phyloP scores from a whole-genome alignment of 345 rosid genomes.

The Euphorbia lathyris region DNA sequence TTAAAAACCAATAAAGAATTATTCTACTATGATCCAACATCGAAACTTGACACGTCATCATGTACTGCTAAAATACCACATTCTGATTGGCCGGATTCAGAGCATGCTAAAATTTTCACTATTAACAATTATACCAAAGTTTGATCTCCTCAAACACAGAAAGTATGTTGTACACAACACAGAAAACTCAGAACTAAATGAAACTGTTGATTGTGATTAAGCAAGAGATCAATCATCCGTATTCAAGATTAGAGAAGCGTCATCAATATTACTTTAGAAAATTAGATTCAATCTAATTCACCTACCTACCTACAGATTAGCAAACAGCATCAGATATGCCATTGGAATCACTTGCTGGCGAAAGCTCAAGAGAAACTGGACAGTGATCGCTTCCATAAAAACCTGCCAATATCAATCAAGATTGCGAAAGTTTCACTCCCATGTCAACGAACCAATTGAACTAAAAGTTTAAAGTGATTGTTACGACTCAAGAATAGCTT shows the following conservation, averaged over 20 bases:
- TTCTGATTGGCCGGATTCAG: too few species aligned
- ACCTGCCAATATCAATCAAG: constrained; percentile 38
- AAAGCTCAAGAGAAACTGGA: constrained; percentile 80
- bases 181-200: neutral
- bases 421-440: neutral
- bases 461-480: too few species aligned
- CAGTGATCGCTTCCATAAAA: constrained; percentile 93
- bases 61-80: too few species aligned
- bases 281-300: neutral
- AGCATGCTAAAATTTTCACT: too few species aligned
- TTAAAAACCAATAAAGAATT: too few species aligned
- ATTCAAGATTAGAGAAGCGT: neutral
- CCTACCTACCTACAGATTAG: neutral
- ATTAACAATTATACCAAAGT: too few species aligned
- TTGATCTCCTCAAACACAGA: neutral
- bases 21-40: too few species aligned
- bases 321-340: constrained; percentile 26
- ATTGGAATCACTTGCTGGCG: constrained; percentile 31
- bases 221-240: neutral
- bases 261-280: neutral
- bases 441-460: too few species aligned
- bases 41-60: too few species aligned
- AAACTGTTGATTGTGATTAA: neutral
- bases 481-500: too few species aligned
- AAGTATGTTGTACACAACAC: neutral